phyloP scores from a whole-genome alignment of 106 monocot species.

The Cymbidium sinense region DNA sequence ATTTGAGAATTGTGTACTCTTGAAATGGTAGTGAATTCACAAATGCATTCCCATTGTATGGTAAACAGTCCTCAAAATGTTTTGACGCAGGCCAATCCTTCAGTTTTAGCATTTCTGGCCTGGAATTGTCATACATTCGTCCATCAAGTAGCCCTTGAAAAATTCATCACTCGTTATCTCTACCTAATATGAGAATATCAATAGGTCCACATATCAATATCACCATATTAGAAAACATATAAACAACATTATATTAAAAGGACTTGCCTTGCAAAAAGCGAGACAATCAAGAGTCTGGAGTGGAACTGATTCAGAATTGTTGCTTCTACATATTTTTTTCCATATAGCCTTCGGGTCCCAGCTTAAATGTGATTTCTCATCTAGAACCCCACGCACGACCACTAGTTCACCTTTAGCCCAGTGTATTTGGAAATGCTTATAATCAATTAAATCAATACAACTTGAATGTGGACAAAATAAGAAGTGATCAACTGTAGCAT shows the following conservation, averaged over 20 bases:
- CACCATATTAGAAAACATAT: neutral
- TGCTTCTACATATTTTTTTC: conserved; percentile 22
- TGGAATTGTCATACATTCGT: conserved; percentile 47
- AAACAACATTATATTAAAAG: neutral
- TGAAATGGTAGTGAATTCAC: conserved; percentile 55
- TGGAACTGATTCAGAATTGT: conserved; percentile 12
- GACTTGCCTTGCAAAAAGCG: conserved; percentile 46
- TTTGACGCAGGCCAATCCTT: conserved; percentile 76
- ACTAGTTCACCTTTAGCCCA: conserved; percentile 70
- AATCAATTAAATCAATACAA: conserved; percentile 20
- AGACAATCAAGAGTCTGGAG: conserved; percentile 70
- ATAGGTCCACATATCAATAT: neutral
- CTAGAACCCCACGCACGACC: conserved; percentile 54
- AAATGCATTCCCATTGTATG: conserved; percentile 45
- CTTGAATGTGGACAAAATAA: conserved; percentile 53
- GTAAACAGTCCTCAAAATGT: conserved; percentile 58
- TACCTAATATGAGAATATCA: conserved; percentile 30
- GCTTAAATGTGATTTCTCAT: conserved; percentile 37
- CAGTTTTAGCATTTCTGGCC: conserved; percentile 81
- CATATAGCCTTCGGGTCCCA: conserved; percentile 75
- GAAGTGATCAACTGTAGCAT: conserved; percentile 43
- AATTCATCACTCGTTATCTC: conserved; percentile 49
- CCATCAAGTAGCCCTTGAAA: conserved; percentile 59
- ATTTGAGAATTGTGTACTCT: conserved; percentile 45
- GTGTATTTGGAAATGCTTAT: conserved; percentile 58